Evolutionary conservation across 345 rosid genomes (phyloP).

Genomic region (Ricinus communis): DNA sequence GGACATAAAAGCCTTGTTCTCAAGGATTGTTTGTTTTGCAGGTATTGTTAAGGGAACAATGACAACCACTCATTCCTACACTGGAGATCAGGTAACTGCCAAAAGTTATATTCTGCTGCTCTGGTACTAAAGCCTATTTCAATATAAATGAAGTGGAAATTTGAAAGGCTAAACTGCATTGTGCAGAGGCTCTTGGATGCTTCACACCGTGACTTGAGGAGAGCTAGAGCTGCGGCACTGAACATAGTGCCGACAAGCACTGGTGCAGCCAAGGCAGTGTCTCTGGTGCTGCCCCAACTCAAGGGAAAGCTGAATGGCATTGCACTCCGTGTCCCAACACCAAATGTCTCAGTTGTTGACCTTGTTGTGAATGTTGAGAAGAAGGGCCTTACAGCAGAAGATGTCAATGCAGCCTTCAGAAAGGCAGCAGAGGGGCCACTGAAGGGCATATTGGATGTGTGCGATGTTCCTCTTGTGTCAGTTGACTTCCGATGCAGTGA

Average conservation of each 20-base stretch:
- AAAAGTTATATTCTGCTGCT: background rate
- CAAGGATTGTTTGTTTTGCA: conserved; percentile 24
- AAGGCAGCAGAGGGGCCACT: conserved; percentile 85
- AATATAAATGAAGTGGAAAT: background rate
- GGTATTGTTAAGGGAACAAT: conserved; percentile 98
- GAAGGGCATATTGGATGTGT: conserved; percentile 80
- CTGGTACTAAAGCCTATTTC: background rate
- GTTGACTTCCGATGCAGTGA: conserved; percentile 89
- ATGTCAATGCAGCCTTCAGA: conserved; percentile 90
- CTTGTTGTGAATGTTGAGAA: conserved; percentile 83
- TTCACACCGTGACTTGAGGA: conserved; percentile 93
- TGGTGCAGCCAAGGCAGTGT: conserved; percentile 98
- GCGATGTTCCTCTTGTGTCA: conserved; percentile 85
- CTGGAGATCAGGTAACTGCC: conserved; percentile 87
- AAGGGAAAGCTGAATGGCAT: conserved; percentile 98
- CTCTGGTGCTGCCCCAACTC: conserved; percentile 90
- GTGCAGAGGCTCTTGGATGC: conserved; percentile 93
- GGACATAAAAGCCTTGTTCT: background rate
- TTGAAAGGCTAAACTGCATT: background rate
- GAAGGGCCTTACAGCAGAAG: conserved; percentile 82
- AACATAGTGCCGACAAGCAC: conserved; percentile 99
- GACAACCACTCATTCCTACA: conserved; percentile 99
- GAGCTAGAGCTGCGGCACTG: conserved; percentile 97
- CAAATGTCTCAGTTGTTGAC: conserved; percentile 93
- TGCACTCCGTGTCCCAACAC: conserved; percentile 98